Evolutionary conservation across 1,139 yeast species (phyloP).

Genomic region (Geotrichum restrictum): DNA sequence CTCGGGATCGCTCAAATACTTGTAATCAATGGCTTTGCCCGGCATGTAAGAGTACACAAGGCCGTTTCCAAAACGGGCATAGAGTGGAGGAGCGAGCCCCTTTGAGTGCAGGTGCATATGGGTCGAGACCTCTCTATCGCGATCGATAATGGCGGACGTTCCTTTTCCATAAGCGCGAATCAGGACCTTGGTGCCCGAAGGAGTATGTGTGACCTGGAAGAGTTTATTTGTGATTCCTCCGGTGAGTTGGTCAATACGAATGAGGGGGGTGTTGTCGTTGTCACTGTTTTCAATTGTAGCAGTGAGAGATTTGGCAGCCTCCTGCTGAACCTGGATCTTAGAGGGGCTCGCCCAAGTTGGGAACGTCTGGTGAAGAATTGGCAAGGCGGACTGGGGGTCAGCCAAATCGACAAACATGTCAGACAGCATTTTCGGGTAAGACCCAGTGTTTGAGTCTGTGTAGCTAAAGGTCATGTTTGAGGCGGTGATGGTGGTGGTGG

Average conservation of each 20-base stretch:
- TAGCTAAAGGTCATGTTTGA: neutral
- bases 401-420: slow-evolving; percentile 12
- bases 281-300: neutral
- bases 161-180: slow-evolving; percentile 76
- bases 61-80: slow-evolving; percentile 69
- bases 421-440: slow-evolving; percentile 6
- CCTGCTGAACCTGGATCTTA: neutral
- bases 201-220: slow-evolving; percentile 44
- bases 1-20: slow-evolving; percentile 48
- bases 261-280: neutral
- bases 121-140: slow-evolving; percentile 72
- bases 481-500: neutral
- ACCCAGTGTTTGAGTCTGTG: neutral
- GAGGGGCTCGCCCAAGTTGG: slow-evolving; percentile 9
- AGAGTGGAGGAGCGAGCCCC: slow-evolving; percentile 64
- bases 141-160: slow-evolving; percentile 66
- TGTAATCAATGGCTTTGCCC: slow-evolving; percentile 60
- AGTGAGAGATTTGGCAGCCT: neutral
- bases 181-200: slow-evolving; percentile 44
- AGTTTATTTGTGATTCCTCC: slow-evolving; percentile 83
- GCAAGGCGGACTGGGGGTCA: slow-evolving; percentile 8
- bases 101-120: slow-evolving; percentile 61
- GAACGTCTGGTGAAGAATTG: slow-evolving; percentile 10
- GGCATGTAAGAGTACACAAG: slow-evolving; percentile 66
- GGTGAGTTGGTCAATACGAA: slow-evolving; percentile 43